Percentiles rank a stretch among this genome's conserved stretches.
phyloP scores from a whole-genome alignment of 2,329 filamentous ascomycete genomes.

The Esteya vermicola region DNA sequence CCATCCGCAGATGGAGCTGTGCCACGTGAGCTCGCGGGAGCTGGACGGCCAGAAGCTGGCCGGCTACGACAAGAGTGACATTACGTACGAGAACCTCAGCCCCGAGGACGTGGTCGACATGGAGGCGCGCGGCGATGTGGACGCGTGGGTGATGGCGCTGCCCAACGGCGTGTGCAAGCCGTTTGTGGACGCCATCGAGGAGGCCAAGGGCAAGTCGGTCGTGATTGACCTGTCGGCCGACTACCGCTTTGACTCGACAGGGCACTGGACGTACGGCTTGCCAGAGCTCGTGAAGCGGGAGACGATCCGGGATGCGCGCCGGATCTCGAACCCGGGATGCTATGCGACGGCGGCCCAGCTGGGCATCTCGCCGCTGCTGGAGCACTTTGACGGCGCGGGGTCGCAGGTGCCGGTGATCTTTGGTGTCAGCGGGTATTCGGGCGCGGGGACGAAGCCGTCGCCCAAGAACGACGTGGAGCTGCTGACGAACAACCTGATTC shows the following conservation, averaged over 20 bases:
- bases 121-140: conserved; percentile 71
- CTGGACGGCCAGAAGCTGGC: conserved; percentile 73
- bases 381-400: conserved; percentile 61
- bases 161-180: conserved; percentile 93
- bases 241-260: conserved; percentile 80
- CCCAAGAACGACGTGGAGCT: conserved; percentile 84
- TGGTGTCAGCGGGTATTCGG: conserved; percentile 86
- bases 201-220: conserved; percentile 55
- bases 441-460: conserved; percentile 85
- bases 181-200: conserved; percentile 76
- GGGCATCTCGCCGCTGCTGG: conserved; percentile 69
- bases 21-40: conserved; percentile 87
- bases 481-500: conserved; percentile 76
- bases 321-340: conserved; percentile 88
- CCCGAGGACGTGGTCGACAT: conserved; percentile 77
- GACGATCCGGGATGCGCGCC: conserved; percentile 61
- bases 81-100: conserved; percentile 81
- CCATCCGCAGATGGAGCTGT: conserved; percentile 81
- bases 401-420: conserved; percentile 77
- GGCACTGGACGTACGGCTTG: conserved; percentile 77
- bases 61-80: conserved; percentile 81
- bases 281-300: conserved; percentile 70
- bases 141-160: conserved; percentile 96
- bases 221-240: conserved; percentile 95
- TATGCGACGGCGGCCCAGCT: conserved; percentile 90